Conservation (phyloP, 345 rosid species). For the Acer yangbiense region DNA sequence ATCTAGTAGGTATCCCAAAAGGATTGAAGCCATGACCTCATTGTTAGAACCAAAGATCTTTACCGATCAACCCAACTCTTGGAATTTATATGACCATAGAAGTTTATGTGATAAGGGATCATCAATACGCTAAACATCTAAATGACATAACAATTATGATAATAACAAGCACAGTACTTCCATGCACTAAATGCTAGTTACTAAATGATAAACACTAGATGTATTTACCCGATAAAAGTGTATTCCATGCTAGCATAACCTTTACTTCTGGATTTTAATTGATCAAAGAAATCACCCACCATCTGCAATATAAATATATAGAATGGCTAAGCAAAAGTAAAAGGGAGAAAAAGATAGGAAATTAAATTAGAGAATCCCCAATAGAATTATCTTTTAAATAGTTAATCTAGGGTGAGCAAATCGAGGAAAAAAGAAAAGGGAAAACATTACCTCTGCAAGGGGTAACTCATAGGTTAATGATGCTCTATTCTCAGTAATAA, state of each 20-base stretch:
- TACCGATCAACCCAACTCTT: background rate
- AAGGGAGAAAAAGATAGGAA: background rate
- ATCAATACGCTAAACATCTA: background rate
- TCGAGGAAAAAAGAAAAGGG: background rate
- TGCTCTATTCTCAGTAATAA: constrained; percentile 84
- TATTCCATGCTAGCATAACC: constrained; percentile 99
- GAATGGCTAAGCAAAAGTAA: constrained; percentile 19
- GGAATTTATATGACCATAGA: background rate
- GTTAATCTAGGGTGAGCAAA: background rate
- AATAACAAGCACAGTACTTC: constrained; percentile 7
- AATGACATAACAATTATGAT: constrained; percentile 5
- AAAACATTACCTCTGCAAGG: constrained; percentile 73
- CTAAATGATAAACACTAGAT: constrained; percentile 5
- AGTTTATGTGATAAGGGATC: background rate
- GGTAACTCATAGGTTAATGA: constrained; percentile 86
- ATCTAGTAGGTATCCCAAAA: too few relatives aligned
- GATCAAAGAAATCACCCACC: constrained; percentile 99
- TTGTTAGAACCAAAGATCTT: too few relatives aligned
- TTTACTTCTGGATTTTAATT: constrained; percentile 89
- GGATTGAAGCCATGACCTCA: background rate
- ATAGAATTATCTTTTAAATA: background rate
- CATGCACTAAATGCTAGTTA: background rate
- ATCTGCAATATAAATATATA: constrained; percentile 53
- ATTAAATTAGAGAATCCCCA: background rate
- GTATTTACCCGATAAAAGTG: constrained; percentile 72